These are phyloP conservation scores for Fusarium domesticum DNA, from an alignment of 2,329 filamentous ascomycete species.

Conservation along the genomic window DNA sequence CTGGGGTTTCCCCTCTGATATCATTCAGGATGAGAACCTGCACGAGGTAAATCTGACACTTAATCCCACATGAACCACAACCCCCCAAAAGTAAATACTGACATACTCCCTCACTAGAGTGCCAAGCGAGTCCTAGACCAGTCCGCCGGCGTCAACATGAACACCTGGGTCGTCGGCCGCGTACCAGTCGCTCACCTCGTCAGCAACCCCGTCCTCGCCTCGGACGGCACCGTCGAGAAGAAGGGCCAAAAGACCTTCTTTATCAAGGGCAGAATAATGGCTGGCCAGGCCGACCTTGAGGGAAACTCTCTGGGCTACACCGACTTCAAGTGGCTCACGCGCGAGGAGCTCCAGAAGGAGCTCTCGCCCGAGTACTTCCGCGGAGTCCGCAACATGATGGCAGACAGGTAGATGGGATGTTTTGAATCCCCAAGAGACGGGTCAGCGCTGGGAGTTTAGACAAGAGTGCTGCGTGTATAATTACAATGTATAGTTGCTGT, in stretches of 20 bases:
- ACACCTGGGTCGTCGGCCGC: slow-evolving; percentile 94
- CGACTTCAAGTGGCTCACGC: slow-evolving; percentile 91
- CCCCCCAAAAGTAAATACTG: slow-evolving; percentile 8
- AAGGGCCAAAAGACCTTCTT: slow-evolving; percentile 86
- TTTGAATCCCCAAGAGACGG: no score
- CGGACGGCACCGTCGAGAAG: slow-evolving; percentile 41
- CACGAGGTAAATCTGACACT: slow-evolving; percentile 75
- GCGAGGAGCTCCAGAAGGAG: slow-evolving; percentile 74
- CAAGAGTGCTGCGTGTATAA: slow-evolving; percentile 27
- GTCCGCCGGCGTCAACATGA: slow-evolving; percentile 90
- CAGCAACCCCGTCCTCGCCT: slow-evolving; percentile 47
- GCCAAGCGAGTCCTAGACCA: slow-evolving; percentile 75
- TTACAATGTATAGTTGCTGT: slow-evolving; percentile 32
- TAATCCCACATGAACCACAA: no score
- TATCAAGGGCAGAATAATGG: slow-evolving; percentile 94
- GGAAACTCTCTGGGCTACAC: slow-evolving; percentile 68
- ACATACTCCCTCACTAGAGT: slow-evolving; percentile 58
- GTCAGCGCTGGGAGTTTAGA: slow-evolving; percentile 5
- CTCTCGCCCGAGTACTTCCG: slow-evolving; percentile 69
- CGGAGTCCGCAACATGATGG: slow-evolving; percentile 78
- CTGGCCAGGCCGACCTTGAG: slow-evolving; percentile 81
- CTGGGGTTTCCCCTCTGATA: slow-evolving; percentile 81
- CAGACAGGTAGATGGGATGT: slow-evolving; percentile 66
- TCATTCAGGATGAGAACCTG: slow-evolving; percentile 71
- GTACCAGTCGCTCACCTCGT: slow-evolving; percentile 81